Conservation (phyloP, 257 asterid genomes). For the Henckelia pumila region DNA sequence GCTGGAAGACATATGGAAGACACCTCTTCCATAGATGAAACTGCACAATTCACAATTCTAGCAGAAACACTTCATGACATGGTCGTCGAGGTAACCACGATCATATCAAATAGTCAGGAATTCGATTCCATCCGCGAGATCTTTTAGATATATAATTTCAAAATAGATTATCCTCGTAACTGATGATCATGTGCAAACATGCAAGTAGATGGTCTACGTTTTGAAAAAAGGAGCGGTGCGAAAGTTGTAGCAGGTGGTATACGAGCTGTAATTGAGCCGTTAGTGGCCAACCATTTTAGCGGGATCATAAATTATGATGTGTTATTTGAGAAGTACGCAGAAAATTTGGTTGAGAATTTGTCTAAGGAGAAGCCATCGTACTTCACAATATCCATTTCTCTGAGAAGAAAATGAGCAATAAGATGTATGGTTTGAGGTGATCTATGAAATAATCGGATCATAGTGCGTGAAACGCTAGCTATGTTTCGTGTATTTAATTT, state of each 20-base stretch:
- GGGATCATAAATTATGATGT: not conserved
- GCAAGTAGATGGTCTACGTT: not conserved
- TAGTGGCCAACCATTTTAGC: conserved; percentile 15
- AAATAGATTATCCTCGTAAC: too few species aligned
- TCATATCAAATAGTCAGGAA: too few species aligned
- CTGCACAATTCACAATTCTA: not conserved
- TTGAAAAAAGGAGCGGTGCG: conserved; percentile 10
- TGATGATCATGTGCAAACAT: too few species aligned
- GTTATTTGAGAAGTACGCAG: conserved; percentile 11
- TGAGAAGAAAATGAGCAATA: not conserved
- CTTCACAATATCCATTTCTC: not conserved
- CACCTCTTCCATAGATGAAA: conserved; percentile 22
- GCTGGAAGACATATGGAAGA: conserved; percentile 31
- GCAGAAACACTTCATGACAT: conserved; percentile 28
- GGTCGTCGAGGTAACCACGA: conserved; percentile 32
- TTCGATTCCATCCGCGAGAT: too few species aligned
- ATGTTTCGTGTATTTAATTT: too few species aligned
- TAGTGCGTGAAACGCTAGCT: too few species aligned
- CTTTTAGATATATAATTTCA: too few species aligned
- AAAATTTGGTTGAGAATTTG: conserved; percentile 6
- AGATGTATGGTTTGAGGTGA: too few species aligned
- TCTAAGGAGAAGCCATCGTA: too few species aligned
- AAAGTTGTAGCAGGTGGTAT: not conserved
- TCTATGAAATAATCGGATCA: too few species aligned
- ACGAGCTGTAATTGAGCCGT: conserved; percentile 19